These are phyloP conservation scores for Candida andamanensis DNA, from an alignment of 805 yeast genomes.

Conservation along the genomic window DNA sequence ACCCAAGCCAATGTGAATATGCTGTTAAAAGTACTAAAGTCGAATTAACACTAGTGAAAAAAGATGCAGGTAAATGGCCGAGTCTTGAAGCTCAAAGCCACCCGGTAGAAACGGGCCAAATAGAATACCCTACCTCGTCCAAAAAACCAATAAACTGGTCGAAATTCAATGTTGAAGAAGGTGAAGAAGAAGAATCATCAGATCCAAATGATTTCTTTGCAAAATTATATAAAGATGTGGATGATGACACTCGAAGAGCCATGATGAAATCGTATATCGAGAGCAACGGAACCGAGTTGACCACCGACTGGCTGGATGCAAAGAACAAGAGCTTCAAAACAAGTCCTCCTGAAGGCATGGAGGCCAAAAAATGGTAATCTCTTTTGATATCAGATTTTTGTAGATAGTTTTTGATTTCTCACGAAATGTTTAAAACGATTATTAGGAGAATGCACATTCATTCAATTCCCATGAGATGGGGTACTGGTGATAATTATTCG, in stretches of 20 bases:
- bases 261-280: constrained; percentile 97
- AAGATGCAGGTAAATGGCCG: constrained; percentile 47
- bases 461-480: constrained; percentile 92
- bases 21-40: constrained; percentile 67
- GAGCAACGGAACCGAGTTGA: constrained; percentile 87
- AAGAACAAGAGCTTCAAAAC: constrained; percentile 57
- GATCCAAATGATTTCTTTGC: constrained; percentile 69
- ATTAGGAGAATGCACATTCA: constrained; percentile 70
- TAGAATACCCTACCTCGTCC: constrained; percentile 59
- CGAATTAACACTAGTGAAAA: constrained; percentile 60
- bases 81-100: constrained; percentile 34
- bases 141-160: constrained; percentile 69
- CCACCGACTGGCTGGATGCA: constrained; percentile 93
- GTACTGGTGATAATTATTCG: constrained; percentile 85
- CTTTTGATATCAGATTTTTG: no score
- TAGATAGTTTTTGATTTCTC: no score
- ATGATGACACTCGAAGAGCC: constrained; percentile 83
- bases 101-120: constrained; percentile 4
- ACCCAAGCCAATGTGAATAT: constrained; percentile 38
- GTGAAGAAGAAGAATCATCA: constrained; percentile 42
- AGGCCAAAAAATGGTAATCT: constrained; percentile 46
- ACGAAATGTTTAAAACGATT: no score
- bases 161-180: constrained; percentile 39
- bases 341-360: constrained; percentile 72
- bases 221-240: constrained; percentile 69